These are phyloP conservation scores for Podospora didyma DNA, from an alignment of 495 filamentous ascomycete genomes.

Conservation along the genomic window DNA sequence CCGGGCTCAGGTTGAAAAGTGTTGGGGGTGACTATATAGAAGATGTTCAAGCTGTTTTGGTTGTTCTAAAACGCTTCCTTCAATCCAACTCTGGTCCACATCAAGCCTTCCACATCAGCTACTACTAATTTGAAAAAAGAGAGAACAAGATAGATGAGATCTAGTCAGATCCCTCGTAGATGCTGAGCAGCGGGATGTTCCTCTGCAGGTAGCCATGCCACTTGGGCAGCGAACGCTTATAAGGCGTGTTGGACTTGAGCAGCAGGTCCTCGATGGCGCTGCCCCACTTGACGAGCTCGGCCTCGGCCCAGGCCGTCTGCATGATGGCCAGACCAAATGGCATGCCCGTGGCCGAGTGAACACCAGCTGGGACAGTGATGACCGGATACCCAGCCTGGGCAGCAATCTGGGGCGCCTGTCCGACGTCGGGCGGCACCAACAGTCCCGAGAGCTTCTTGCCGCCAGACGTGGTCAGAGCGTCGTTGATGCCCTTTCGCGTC, in stretches of 20 bases:
- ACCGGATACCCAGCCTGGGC: constrained; percentile 65
- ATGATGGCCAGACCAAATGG: constrained; percentile 67
- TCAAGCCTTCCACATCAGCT: too few species aligned
- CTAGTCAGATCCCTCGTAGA: constrained; percentile 19
- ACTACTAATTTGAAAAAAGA: too few species aligned
- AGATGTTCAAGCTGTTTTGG: too few species aligned
- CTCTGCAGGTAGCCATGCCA: constrained; percentile 17
- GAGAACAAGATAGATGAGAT: too few species aligned
- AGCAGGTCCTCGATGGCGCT: constrained; percentile 63
- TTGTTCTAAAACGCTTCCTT: too few species aligned
- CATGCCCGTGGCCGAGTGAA: constrained; percentile 55
- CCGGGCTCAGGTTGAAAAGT: too few species aligned
- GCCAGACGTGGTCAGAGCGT: constrained; percentile 47
- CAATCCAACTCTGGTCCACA: too few species aligned
- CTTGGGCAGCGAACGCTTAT: constrained; percentile 17
- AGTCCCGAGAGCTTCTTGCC: constrained; percentile 53
- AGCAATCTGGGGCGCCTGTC: constrained; percentile 52
- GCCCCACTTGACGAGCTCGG: constrained; percentile 56
- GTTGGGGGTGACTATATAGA: too few species aligned
- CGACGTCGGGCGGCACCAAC: constrained; percentile 64
- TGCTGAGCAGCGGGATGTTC: constrained; percentile 19
- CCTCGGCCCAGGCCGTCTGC: constrained; percentile 61
- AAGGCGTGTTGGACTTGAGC: constrained; percentile 4
- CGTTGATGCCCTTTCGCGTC: constrained; percentile 64
- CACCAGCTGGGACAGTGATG: constrained; percentile 61